Evolutionary conservation across 2,329 filamentous ascomycete genomes (phyloP).

Genomic region (Aspergillus unguis): DNA sequence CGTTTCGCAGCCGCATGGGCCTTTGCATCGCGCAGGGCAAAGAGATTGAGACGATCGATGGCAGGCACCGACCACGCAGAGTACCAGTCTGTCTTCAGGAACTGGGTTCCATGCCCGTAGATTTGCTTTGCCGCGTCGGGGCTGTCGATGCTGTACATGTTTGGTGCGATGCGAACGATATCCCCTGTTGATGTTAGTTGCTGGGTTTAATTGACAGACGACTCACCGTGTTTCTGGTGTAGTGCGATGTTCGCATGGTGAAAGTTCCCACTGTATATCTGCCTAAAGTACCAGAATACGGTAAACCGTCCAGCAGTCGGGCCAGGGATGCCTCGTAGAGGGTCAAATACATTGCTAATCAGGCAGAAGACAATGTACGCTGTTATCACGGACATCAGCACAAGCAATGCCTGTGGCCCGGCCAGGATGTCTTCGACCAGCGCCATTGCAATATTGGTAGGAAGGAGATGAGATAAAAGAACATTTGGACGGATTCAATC

Average conservation of each 20-base stretch:
- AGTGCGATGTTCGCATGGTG: not conserved
- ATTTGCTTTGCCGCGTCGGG: not conserved
- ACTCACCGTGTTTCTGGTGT: not conserved
- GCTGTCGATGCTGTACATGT: not conserved
- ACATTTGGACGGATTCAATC: too few species aligned
- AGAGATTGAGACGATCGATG: not conserved
- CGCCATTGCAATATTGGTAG: too few species aligned
- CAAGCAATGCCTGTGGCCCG: too few species aligned
- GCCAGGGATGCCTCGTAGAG: not conserved
- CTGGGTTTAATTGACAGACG: too few species aligned
- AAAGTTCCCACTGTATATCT: not conserved
- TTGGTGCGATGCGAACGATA: not conserved
- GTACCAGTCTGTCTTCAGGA: not conserved
- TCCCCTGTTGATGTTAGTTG: too few species aligned
- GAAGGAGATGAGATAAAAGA: too few species aligned
- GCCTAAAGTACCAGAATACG: not conserved
- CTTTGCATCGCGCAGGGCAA: not conserved
- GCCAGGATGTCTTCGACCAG: too few species aligned
- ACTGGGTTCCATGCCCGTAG: not conserved
- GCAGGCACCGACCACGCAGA: not conserved
- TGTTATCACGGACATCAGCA: too few species aligned
- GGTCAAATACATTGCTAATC: too few species aligned
- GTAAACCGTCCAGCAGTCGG: not conserved
- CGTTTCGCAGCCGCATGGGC: not conserved
- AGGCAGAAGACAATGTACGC: too few species aligned